A percentile compares a stretch with the other conserved stretches of the same genome.
These are phyloP conservation scores for Lasiodiplodia sp. DNA, from an alignment of 2,329 filamentous ascomycete genomes.

Conservation along the genomic window DNA sequence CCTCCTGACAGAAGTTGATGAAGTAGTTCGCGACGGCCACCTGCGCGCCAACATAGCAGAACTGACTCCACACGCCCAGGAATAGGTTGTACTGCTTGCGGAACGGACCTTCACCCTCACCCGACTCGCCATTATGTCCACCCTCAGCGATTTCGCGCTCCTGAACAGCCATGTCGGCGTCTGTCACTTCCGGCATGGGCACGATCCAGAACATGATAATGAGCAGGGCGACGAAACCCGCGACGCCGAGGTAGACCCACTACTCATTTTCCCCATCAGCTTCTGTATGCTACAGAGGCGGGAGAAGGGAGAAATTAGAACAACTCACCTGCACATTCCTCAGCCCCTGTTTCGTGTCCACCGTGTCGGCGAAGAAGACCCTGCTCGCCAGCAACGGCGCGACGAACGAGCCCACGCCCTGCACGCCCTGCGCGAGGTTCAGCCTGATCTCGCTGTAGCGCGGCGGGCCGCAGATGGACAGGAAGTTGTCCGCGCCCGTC, in stretches of 20 bases:
- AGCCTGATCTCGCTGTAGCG: slow-evolving; percentile 67
- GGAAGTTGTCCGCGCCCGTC: slow-evolving; percentile 68
- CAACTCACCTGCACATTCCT: slow-evolving; percentile 42
- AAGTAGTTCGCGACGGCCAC: slow-evolving; percentile 29
- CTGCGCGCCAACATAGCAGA: slow-evolving; percentile 25
- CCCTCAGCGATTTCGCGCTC: slow-evolving; percentile 24
- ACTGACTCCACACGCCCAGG: slow-evolving; percentile 24
- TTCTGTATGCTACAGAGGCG: not conserved
- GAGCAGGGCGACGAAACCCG: slow-evolving; percentile 65
- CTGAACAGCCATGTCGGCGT: slow-evolving; percentile 62
- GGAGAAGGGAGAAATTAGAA: not conserved
- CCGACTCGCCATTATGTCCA: not conserved
- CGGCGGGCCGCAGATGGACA: slow-evolving; percentile 66
- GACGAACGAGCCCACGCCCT: slow-evolving; percentile 66
- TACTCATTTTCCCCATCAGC: not conserved
- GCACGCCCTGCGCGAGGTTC: slow-evolving; percentile 68
- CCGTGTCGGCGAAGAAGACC: slow-evolving; percentile 57
- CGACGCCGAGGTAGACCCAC: slow-evolving; percentile 70
- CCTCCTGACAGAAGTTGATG: slow-evolving; percentile 34
- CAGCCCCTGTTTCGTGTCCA: slow-evolving; percentile 55
- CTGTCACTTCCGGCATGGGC: slow-evolving; percentile 67
- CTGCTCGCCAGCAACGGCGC: slow-evolving; percentile 66
- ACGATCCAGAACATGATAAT: slow-evolving; percentile 68
- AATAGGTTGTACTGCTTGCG: slow-evolving; percentile 34
- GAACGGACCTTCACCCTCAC: slow-evolving; percentile 24